Base-by-base conservation (phyloP, 2,329 filamentous ascomycete species). In the Colletotrichum filicis region DNA sequence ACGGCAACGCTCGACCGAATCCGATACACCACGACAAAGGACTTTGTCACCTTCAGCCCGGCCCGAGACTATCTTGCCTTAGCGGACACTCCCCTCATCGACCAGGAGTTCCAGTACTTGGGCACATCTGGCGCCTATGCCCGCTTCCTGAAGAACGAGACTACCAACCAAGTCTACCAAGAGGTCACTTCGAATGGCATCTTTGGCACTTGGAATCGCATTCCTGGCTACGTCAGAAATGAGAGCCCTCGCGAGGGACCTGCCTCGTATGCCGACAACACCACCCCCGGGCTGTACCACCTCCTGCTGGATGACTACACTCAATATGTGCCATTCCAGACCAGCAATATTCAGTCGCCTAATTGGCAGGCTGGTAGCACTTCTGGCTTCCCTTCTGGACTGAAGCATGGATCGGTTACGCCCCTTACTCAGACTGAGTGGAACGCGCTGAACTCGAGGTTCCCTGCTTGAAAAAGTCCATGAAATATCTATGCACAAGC, bases 131-230 rank as follows among this genome's bases (percentile, higher is more conserved):
- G 79, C 2, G 74, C 79, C 11, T 89, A 84, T 57, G 83, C 82
- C 0, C 83, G 87, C 6, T 89, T 88, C 78, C 76, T 87, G 64
- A 89, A 88, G 77, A 86, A 88, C 75, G 86, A 88, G 76, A 83
- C 84, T 0, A 82, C 81, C 2, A 83, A 84, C 49, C 83, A 84
- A n/a, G 83, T 89, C 4, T 88, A 85, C 71, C 83, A 85, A 53
- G 86, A 89, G 74, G 80, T 81, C 9, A 84, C 82, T 1, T 82
- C 83, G 0, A 79, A 73, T 0, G 87, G 87, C 0, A 75, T 88
- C 0, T 88, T 88, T 61, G 86, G 87, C 4, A 83, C 79, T 0
- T 89, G 86, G 86, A 83, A 80, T 3, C 79, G 84, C 3, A 79
- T 85, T 2, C 78, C 78, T 1, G 82, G 79, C 3, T 82, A 81